These are phyloP conservation scores for Colletotrichum sp. DNA, from an alignment of 2,329 filamentous ascomycete species.

Conservation along the genomic window DNA sequence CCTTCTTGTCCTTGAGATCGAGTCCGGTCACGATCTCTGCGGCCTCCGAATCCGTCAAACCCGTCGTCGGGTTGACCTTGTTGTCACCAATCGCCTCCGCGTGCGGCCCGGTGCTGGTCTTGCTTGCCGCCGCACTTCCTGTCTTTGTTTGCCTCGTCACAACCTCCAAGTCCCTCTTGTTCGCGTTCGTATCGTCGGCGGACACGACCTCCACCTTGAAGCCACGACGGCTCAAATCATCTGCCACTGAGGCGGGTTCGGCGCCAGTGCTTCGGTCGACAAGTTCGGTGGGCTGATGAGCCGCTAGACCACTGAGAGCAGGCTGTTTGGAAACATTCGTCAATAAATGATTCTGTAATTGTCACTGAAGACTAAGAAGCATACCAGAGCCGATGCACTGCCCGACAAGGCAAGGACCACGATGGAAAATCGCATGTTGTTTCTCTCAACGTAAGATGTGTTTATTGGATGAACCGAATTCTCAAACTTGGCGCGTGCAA, in stretches of 20 bases:
- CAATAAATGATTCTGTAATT: neutral
- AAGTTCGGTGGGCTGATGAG: neutral
- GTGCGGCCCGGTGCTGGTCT: neutral
- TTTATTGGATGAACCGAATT: neutral
- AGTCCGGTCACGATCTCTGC: conserved; percentile 12
- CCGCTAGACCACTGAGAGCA: neutral
- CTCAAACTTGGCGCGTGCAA: neutral
- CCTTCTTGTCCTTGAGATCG: conserved; percentile 14
- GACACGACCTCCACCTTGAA: neutral
- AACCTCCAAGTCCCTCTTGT: neutral
- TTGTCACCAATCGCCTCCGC: conserved; percentile 10
- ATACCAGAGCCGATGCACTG: conserved; percentile 11
- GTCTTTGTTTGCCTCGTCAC: neutral
- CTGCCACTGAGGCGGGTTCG: neutral
- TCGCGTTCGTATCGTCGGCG: neutral
- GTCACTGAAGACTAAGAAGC: neutral
- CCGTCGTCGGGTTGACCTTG: conserved; percentile 7
- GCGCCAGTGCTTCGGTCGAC: neutral
- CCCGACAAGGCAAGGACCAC: conserved; percentile 8
- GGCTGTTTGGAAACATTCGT: neutral
- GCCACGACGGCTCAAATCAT: neutral
- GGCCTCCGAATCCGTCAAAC: conserved; percentile 13
- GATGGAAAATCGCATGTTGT: conserved; percentile 9
- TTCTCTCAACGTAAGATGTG: neutral
- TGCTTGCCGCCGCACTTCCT: neutral